A percentile compares a stretch with the other conserved stretches of the same genome.
Conservation (phyloP, 2,329 filamentous ascomycete species). For the Alternaria consortialis region DNA sequence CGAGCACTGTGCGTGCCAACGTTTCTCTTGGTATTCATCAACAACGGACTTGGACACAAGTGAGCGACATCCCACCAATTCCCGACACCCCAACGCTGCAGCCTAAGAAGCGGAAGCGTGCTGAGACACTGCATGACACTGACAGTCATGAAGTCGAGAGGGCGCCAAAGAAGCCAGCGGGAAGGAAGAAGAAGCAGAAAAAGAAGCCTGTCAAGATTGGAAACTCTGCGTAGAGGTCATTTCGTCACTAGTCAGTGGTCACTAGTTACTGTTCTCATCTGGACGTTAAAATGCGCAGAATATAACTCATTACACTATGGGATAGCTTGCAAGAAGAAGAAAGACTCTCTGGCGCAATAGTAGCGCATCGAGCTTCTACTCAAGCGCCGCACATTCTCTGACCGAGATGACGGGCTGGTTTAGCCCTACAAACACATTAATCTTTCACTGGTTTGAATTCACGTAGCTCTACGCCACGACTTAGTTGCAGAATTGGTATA, state of each 20-base stretch:
- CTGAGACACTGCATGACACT: background rate
- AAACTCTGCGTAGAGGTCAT: background rate
- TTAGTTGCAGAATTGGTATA: background rate
- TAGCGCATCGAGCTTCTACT: background rate
- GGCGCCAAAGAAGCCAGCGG: background rate
- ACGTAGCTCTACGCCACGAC: background rate
- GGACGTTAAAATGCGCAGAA: background rate
- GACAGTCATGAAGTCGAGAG: background rate
- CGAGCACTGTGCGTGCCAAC: background rate
- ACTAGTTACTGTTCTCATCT: background rate
- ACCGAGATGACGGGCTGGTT: no score
- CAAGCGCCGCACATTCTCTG: background rate
- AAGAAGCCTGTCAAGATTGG: background rate
- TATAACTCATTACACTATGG: accelerated
- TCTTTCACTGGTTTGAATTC: background rate
- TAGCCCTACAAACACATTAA: no score
- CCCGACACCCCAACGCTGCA: background rate
- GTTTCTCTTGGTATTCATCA: background rate
- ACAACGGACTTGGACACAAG: background rate
- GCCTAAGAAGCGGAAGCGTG: background rate
- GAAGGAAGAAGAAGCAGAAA: background rate
- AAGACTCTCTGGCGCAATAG: background rate
- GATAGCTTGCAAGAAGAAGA: background rate
- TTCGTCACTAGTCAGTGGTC: no score
- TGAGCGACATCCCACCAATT: background rate